Base-by-base conservation (phyloP, 2,329 filamentous ascomycete species). In the Paecilomyces variotii region DNA sequence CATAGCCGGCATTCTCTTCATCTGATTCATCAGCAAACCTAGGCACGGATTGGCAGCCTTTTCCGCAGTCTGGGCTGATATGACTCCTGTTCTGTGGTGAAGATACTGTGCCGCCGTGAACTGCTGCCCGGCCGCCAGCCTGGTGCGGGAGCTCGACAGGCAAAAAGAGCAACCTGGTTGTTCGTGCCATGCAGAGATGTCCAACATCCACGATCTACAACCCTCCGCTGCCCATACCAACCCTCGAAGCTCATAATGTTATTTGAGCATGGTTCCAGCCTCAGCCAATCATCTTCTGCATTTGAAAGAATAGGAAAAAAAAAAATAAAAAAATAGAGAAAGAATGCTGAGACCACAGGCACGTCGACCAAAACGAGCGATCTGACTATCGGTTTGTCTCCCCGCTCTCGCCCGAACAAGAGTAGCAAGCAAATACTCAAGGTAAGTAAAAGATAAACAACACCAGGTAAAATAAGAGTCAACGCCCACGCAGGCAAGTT, bases 111-210 rank as follows among this genome's bases (percentile, higher is more conserved):
- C 50, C 50, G 50, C 50, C 50, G 14, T 26, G 50, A 26, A 52
- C 30, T 11, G 30, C 30, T 52, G 55, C 57, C 59, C 56, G 59
- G 57, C 50, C 28, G 55, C 45, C 45, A 56, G 24, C 52, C 55
- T 51, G 14, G 24, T 27, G 14, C 30, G 28, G 54, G 58, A 52
- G 50, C n/a, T 52, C 12, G 9, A 26, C 24, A 52, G 27, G 25
- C 12, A 52, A 52, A 52, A 19, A 52, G 49, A 5, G n/a, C n/a
- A 45, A 45, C 30, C 54, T 58, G 57, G 62, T 67, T 62, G 56
- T 63, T 63, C 59, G 60, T 62, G 59, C 60, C 64, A 72, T 71
- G 69, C 70, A 71, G 51, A 67, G 68, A 61, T 72, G 69, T 73
- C 69, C 67, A 70, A 73, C 64, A 61, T 56, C 56, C 58, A 53